Conservation (phyloP, 352 stramenopile species). For the Blastocystis sp. region DNA sequence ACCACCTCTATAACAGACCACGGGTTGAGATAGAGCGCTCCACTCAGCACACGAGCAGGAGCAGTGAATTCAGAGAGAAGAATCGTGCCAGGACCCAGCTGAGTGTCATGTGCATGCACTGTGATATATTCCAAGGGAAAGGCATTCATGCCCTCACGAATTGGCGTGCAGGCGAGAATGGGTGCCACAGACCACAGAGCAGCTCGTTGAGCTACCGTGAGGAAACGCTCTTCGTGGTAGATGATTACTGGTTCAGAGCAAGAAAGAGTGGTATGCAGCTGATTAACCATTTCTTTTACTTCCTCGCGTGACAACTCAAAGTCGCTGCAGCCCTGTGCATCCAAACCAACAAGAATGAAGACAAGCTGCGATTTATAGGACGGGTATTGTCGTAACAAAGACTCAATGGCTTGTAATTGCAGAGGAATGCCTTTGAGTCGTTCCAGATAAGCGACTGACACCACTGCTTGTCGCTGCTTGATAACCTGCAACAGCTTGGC, state of each 20-base stretch:
- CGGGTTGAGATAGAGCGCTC: conserved; percentile 91
- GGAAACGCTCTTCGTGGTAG: conserved; percentile 63
- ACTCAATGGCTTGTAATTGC: conserved; percentile 90
- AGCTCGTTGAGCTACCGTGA: conserved; percentile 72
- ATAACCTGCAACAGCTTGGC: conserved; percentile 37
- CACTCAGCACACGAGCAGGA: conserved; percentile 88
- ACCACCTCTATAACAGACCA: conserved; percentile 87
- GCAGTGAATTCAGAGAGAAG: conserved; percentile 95
- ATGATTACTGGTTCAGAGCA: conserved; percentile 58
- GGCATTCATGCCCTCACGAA: conserved; percentile 80
- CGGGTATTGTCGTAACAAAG: conserved; percentile 80
- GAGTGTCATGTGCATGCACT: background rate
- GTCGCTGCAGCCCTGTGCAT: conserved; percentile 79
- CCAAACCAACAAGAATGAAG: conserved; percentile 69
- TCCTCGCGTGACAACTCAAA: conserved; percentile 87
- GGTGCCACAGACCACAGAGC: conserved; percentile 73
- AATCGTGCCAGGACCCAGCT: conserved; percentile 72
- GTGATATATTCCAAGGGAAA: conserved; percentile 73
- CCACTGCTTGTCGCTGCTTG: conserved; percentile 69
- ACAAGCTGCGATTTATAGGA: conserved; percentile 76
- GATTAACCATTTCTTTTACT: conserved; percentile 78
- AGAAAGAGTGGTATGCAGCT: conserved; percentile 75
- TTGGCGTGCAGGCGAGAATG: conserved; percentile 75
- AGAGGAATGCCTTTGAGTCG: conserved; percentile 89
- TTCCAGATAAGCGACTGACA: conserved; percentile 86